phyloP scores from a whole-genome alignment of 805 yeast species.

The Yamadazyma nakazawae region DNA sequence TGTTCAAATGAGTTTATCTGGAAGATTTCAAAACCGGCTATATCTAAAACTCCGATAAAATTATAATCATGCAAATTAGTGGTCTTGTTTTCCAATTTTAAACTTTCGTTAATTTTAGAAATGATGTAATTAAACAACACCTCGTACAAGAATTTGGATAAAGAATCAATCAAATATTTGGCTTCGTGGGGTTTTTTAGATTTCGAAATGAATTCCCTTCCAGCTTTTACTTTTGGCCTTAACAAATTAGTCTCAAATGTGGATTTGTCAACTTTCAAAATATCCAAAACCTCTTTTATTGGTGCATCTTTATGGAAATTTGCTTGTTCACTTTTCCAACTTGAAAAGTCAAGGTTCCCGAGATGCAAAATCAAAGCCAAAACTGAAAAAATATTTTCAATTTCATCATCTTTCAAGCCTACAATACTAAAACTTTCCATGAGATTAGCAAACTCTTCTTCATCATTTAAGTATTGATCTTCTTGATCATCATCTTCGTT shows the following conservation, averaged over 20 bases:
- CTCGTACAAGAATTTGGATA: conserved; percentile 85
- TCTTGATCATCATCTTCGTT: conserved; percentile 63
- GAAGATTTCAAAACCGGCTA: conserved; percentile 62
- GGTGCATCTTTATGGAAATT: conserved; percentile 49
- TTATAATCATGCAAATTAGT: conserved; percentile 30
- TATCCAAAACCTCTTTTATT: conserved; percentile 49
- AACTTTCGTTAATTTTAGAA: conserved; percentile 64
- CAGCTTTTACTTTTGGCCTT: conserved; percentile 86
- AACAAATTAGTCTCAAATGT: conserved; percentile 58
- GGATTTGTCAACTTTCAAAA: conserved; percentile 60
- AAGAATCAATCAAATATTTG: conserved; percentile 75
- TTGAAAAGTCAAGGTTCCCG: conserved; percentile 77
- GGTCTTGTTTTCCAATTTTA: conserved; percentile 33
- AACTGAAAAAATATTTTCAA: conserved; percentile 55
- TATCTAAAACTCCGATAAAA: conserved; percentile 57
- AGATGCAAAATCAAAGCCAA: conserved; percentile 77
- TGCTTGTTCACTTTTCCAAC: conserved; percentile 75
- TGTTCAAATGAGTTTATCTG: conserved; percentile 58
- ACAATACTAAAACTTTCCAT: conserved; percentile 66
- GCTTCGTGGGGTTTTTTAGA: conserved; percentile 79
- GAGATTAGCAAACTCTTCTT: conserved; percentile 60
- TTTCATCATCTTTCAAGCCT: conserved; percentile 60
- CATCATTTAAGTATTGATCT: conserved; percentile 66
- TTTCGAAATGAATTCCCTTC: conserved; percentile 79
- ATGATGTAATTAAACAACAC: conserved; percentile 77